These are phyloP conservation scores for Myrica gale DNA, from an alignment of 306 rosid species.

Conservation along the genomic window DNA sequence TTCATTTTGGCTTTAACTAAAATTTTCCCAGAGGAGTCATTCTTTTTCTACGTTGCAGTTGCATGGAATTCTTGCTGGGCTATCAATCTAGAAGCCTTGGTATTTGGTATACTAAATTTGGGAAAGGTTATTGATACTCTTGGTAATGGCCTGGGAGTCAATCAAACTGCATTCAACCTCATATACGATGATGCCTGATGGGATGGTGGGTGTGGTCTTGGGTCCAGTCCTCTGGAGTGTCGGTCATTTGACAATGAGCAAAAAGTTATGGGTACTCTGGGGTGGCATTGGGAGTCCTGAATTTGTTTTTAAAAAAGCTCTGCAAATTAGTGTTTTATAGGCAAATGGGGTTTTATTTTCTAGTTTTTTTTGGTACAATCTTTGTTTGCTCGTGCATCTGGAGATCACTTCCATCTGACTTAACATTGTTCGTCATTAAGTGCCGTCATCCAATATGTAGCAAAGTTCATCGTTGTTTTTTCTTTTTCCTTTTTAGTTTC, in stretches of 20 bases:
- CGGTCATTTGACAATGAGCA: not conserved
- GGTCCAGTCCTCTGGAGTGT: not conserved
- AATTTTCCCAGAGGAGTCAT: not conserved
- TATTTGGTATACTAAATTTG: not conserved
- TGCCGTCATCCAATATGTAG: not conserved
- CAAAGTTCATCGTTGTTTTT: not conserved
- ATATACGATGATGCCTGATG: not conserved
- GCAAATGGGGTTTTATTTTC: not conserved
- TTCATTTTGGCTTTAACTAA: not conserved
- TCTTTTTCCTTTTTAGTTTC: not conserved
- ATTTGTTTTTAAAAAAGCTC: not conserved
- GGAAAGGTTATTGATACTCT: not conserved
- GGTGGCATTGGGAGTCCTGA: not conserved
- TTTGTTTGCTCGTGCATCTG: constrained; percentile 2
- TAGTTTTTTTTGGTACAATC: not conserved
- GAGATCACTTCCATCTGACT: constrained; percentile 4
- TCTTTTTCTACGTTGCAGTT: not conserved
- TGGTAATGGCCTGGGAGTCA: not conserved
- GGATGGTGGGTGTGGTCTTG: not conserved
- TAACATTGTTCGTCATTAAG: not conserved
- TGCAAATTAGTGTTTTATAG: not conserved
- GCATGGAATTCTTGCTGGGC: not conserved
- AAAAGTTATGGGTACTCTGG: not conserved
- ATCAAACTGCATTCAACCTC: not conserved
- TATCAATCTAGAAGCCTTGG: not conserved